A percentile compares a stretch with the other conserved stretches of the same genome.
These are phyloP conservation scores for Colletotrichum eremochloae DNA, from an alignment of 2,329 filamentous ascomycete species.

Conservation along the genomic window DNA sequence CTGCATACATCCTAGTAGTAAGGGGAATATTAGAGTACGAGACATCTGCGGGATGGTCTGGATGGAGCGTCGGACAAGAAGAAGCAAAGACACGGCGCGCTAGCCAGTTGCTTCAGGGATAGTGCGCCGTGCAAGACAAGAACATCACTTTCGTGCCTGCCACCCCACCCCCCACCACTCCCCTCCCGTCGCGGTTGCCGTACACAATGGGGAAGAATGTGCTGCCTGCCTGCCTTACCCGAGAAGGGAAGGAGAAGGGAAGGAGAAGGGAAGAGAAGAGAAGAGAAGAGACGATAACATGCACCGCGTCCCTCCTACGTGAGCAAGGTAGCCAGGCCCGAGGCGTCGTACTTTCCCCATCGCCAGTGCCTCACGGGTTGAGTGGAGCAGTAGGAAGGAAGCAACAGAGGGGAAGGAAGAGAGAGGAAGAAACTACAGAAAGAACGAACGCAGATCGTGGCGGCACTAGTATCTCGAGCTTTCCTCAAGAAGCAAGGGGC, in stretches of 20 bases:
- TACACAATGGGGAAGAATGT: not conserved
- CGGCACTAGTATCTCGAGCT: slow-evolving; percentile 36
- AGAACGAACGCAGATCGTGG: slow-evolving; percentile 10
- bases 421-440: not conserved
- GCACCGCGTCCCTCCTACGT: no score
- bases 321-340: not conserved
- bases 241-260: not conserved
- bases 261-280: no score
- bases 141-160: not conserved
- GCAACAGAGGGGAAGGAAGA: not conserved
- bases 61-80: slow-evolving; percentile 1
- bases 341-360: not conserved
- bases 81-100: slow-evolving; percentile 1
- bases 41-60: slow-evolving; percentile 22
- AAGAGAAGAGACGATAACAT: no score
- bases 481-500: slow-evolving; percentile 22
- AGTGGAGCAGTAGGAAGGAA: not conserved
- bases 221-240: not conserved
- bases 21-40: slow-evolving; percentile 22
- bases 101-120: slow-evolving; percentile 18
- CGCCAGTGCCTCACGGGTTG: not conserved
- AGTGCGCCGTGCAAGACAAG: not conserved
- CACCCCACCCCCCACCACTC: no score
- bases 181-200: not conserved
- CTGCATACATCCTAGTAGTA: no score